Base-by-base conservation (phyloP, 192 early-diverging fungal genomes). In the Backusella luteola region DNA sequence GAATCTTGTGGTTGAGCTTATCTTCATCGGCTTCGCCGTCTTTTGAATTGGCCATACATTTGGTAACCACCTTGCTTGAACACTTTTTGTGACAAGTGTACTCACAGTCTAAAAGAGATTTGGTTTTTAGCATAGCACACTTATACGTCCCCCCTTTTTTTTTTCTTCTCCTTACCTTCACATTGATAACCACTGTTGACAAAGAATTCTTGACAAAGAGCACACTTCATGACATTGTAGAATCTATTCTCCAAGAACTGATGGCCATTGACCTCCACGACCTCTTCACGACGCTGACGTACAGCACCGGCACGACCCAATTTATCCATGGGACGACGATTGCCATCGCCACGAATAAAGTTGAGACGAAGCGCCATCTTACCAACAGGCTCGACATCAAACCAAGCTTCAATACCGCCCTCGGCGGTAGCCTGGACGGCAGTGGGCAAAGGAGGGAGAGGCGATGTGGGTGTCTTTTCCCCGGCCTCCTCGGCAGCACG, bases 201-300 rank as follows among this genome's bases (percentile, higher is more conserved):
- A 46, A 99, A 89, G 79, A 98, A 96, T 79, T 97, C 97, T 68
- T 88, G 86, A 82, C 98, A 99, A 23, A 96, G 83, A n/a, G 97
- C 96, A 83, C 98, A 99, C 85, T 96, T 96, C 96, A 98, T 96
- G 81, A 98, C 96, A 73, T 96, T 94, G 83, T 98, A 98, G 63
- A 95, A 97, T 71, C 92, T 91, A 74, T 93, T 88, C 32, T 92
- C 87, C 73, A 90, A 92, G 84, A 99, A 98, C 81, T 97, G 93
- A 81, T 99, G 98, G 26, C 98, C 97, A 70, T 93, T 94, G 80
- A 93, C 87, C 63, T 96, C 95, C 8, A 87, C 90, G 41, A 94
- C 90, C 36, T 95, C 89, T 75, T 96, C 96, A 76, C 95, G 87
- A 74, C 87, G 85, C 80, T 92, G 91, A 59, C 93, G 91, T 39